phyloP scores from a whole-genome alignment of 805 yeast species.

The Yarrowia porcina region DNA sequence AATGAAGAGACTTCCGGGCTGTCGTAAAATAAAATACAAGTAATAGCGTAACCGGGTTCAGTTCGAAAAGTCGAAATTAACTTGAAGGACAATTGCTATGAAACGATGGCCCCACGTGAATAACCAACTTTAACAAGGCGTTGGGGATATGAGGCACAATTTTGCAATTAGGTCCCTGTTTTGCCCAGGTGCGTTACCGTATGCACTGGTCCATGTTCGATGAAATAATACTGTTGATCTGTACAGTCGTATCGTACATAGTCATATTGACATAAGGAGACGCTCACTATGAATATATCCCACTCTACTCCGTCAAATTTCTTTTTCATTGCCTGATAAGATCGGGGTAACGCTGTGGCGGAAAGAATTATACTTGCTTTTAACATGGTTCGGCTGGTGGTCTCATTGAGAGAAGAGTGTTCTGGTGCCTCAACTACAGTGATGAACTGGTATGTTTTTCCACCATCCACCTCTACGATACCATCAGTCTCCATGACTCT shows the following conservation, averaged over 20 bases:
- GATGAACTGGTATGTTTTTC: no score
- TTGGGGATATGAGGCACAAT: background rate
- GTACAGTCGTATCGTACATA: no score
- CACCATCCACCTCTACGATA: no score
- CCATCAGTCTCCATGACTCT: no score
- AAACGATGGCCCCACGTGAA: background rate
- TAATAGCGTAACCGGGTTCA: no score
- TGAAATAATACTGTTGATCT: no score
- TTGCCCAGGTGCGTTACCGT: no score
- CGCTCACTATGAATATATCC: no score
- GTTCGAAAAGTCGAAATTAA: background rate
- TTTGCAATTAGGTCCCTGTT: no score
- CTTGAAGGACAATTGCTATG: background rate
- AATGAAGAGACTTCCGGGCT: background rate
- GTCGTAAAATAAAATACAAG: background rate
- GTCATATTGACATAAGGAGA: no score
- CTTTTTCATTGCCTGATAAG: slow-evolving; percentile 13
- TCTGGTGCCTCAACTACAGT: no score
- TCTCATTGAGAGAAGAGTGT: background rate
- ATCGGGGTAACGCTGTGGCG: background rate
- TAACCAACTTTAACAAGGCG: background rate
- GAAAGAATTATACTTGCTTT: background rate
- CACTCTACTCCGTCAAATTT: background rate
- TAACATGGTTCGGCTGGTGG: background rate
- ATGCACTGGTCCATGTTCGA: no score